phyloP scores from a whole-genome alignment of 768 basidiomycete species.

The Vararia minispora region DNA sequence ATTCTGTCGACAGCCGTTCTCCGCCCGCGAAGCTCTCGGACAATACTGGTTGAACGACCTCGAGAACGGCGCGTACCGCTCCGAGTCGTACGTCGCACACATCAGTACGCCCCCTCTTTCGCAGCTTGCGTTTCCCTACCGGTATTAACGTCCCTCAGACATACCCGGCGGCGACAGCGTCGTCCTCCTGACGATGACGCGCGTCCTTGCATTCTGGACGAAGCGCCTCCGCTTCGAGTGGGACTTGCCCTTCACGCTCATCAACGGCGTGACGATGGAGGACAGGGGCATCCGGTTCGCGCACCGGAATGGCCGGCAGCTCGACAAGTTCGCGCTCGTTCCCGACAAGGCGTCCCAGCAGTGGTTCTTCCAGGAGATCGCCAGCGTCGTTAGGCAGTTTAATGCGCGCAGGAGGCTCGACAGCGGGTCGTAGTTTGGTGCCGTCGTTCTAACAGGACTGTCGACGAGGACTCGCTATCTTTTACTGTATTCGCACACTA shows the following conservation, averaged over 20 bases:
- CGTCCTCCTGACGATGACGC: slow-evolving; percentile 65
- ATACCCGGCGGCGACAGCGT: slow-evolving; percentile 72
- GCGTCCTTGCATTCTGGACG: slow-evolving; percentile 77
- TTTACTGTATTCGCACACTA: no score
- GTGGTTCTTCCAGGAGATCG: slow-evolving; percentile 76
- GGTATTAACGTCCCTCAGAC: slow-evolving; percentile 30
- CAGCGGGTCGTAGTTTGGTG: no score
- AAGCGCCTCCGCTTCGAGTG: slow-evolving; percentile 78
- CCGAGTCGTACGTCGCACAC: slow-evolving; percentile 85
- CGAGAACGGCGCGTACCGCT: slow-evolving; percentile 77
- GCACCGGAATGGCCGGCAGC: slow-evolving; percentile 64
- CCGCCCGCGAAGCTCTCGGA: slow-evolving; percentile 80
- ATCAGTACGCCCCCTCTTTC: slow-evolving; percentile 45
- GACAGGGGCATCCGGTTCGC: slow-evolving; percentile 84
- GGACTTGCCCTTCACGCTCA: slow-evolving; percentile 82
- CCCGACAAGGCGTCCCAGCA: slow-evolving; percentile 62
- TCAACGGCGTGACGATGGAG: slow-evolving; percentile 83
- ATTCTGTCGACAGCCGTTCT: slow-evolving; percentile 55
- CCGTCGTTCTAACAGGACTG: no score
- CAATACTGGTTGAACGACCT: slow-evolving; percentile 97
- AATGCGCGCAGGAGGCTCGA: slow-evolving; percentile 71
- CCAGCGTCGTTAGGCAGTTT: slow-evolving; percentile 64
- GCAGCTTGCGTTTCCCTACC: background rate
- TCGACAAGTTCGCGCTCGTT: slow-evolving; percentile 68
- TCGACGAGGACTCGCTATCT: no score